Evolutionary conservation across 148 eudicot genomes (phyloP), one percentile per base, ranked within the genome.

Genomic region (Hydrangea macrophylla): DNA sequence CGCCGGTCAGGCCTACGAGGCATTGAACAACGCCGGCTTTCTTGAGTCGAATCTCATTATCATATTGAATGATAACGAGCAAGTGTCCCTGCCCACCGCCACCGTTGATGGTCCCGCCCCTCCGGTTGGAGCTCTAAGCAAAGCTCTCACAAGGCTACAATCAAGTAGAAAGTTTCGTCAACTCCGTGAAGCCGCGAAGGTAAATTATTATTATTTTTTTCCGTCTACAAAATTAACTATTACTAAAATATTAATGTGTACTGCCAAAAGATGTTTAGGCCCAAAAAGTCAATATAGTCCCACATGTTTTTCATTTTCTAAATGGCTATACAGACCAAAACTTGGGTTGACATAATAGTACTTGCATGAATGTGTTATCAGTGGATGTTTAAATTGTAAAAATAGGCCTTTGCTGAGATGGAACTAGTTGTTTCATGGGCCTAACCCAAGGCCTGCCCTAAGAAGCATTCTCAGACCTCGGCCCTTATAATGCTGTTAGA

Each of bases 71-170:
- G 84, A 80, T 44, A 76, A 80, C 24, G 50, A 45, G 6, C 84
- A 80, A 68, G 84, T 80, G 28, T 80, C 84, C 51, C 58, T 81
- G 35, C 84, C 84, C 23, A 81, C 84, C 0, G 84, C 84, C 58
- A 81, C 84, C 18, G 33, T 81, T 4, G 81, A 81, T 23, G 84
- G 84, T n/a, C 84, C 84, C 1, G 81, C 81, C 40, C 73, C 81
- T 6, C 84, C 84, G 0, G 84, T 81, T 32, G 84, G 84, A 7
- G 84, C 84, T 9, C 54, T 81, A 1, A 81, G 78, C 60, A 70
- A 48, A 55, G 62, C 81, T 3, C 71, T 81, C 48, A 73, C 76
- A 5, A 70, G 51, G n/a, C 55, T 81, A 12, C 81, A 76, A 30
- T 70, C 83, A 8, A 80, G 73, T 65, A 27, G 62, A 26, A 66